Base-by-base conservation (phyloP, 768 basidiomycete species). In the Suillus placidus region DNA sequence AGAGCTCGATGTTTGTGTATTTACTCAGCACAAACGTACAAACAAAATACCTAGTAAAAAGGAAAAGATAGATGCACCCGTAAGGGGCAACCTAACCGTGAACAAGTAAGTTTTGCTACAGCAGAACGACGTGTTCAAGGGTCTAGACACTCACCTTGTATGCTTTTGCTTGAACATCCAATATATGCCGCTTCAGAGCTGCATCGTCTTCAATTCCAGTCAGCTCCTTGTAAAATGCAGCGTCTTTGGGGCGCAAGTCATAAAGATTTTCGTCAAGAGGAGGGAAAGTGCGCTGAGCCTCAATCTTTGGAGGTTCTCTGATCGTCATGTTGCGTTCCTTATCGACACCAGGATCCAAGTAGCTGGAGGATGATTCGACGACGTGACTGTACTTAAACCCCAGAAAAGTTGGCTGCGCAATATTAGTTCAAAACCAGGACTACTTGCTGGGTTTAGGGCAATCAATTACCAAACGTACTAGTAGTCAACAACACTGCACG, bases 201-300 rank as follows among this genome's bases (percentile, higher is more conserved):
- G 67, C 63, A 4, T 71, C 73, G 51, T 74, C 71, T 10, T 69
- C 43, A 40, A 77, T 76, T 6, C 73, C 71, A n/a, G 70, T 74
- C 60, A 68, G 57, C 6, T 30, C 18, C 63, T 71, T 73, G 56
- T 76, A 63, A 58, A 77, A 76, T 10, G 57, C 65, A 40, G 32
- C 26, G 23, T 42, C 56, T 43, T 64, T 35, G 9, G 56, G 23
- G 14, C 18, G 35, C 13, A 64, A 40, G 14, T 45, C 3, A 61
- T 64, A 67, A 6, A 54, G 66, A 34, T n/a, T 40, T n/a, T 30
- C 30, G 45, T 64, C 57, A n/a, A 67, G 57, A 47, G 58, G 30
- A 51, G 54, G 55, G 55, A 57, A 57, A 57, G 55, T 37, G 35
- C 6, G 55, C n/a, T 57, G 55, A 37, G 2, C n/a, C 35, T 37